Conservation (phyloP, 2,329 filamentous ascomycete genomes). For the Colletotrichum phormii region DNA sequence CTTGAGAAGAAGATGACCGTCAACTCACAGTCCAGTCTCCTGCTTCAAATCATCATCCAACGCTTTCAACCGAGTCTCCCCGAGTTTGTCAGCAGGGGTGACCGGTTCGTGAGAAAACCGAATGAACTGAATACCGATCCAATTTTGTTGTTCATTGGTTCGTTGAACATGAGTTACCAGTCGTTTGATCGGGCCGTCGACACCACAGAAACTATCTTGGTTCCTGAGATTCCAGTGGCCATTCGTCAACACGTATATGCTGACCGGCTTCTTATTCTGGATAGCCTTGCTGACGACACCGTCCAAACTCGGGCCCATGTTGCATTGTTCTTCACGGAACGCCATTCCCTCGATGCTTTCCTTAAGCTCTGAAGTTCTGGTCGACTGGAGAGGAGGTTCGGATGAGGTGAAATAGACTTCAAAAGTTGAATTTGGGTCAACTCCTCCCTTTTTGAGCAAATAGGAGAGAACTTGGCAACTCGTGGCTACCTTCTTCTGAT, state of each 20-base stretch:
- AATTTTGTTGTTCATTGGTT: not conserved
- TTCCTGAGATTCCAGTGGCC: conserved; percentile 1
- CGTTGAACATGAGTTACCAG: not conserved
- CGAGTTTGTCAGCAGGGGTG: not conserved
- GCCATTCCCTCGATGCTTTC: not conserved
- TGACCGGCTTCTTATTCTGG: not conserved
- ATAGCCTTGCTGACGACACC: not conserved
- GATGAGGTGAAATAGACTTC: conserved; percentile 7
- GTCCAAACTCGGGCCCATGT: not conserved
- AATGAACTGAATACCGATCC: conserved; percentile 8
- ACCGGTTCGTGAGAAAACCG: not conserved
- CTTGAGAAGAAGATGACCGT: not conserved
- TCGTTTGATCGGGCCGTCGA: not conserved
- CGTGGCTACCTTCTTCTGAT: not conserved
- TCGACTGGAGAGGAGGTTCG: not conserved
- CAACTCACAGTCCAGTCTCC: not conserved
- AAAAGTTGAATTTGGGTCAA: not conserved
- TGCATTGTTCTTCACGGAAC: not conserved
- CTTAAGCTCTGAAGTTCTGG: no score
- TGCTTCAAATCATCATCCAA: not conserved
- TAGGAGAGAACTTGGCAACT: not conserved
- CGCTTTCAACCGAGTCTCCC: not conserved
- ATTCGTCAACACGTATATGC: conserved; percentile 6
- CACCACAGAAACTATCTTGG: not conserved
- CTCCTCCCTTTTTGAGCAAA: not conserved